Base-by-base conservation (phyloP, 306 rosid species). In the Canavalia gladiata region DNA sequence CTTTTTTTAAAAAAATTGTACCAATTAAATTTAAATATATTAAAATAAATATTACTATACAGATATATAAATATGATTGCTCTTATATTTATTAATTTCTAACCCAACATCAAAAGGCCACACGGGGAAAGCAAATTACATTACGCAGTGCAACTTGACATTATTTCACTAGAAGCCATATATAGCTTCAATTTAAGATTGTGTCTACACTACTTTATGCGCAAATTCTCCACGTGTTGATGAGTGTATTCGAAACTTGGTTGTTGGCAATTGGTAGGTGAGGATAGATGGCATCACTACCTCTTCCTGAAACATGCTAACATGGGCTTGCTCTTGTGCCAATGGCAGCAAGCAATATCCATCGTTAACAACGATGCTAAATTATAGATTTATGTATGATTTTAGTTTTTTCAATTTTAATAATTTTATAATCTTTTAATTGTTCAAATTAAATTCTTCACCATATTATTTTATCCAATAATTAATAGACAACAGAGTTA, bases 301-400 rank as follows among this genome's bases (percentile, higher is more conserved):
- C 86, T 76, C 69, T 86, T 86, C 72, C 11, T 74, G 41, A 76
- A 89, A 87, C 94, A 90, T 81, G 43, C 52, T 83, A 85, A 84
- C 87, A 79, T 79, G 87, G 87, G 75, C 60, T 37, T 42, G 78
- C 75, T 77, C 74, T 4, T 29, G 65, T 72, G 75, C 73, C 86
- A 50, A 65, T 78, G 47, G 2, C 72, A 39, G 1, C 68, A 41
- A 77, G 77, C 77, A 79, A 86, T 28, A 12, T 72, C 77, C 76
- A 35, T 60, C 18, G 25, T 0, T 18, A 28, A 25, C 54, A 8
- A 8, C 7, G n/a, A 1, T 49, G n/a, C 9, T 49, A 1, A 49
- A 49, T 13, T 49, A 49, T 2, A 4, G 3, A 37, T 18, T 18
- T 18, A 18, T 18, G 25, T 18, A 18, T 18, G 25, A 18, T 18